Conservation (phyloP, 495 filamentous ascomycete species). For the Daldinia loculata region DNA sequence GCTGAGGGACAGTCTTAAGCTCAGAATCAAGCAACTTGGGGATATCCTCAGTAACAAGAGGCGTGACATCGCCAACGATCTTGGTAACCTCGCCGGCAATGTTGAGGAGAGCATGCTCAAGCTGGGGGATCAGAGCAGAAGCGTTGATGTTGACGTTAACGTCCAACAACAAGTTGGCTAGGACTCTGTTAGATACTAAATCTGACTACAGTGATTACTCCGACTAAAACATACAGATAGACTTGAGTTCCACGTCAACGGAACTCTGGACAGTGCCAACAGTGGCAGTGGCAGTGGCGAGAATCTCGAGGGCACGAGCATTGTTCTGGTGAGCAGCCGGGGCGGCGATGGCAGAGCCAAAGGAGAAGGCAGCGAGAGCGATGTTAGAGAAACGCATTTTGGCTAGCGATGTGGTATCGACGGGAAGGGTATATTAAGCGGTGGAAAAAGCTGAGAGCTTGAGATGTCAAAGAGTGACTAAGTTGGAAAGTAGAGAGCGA, state of each 20-base stretch:
- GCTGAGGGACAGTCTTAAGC: conserved; percentile 26
- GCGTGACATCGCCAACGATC: conserved; percentile 25
- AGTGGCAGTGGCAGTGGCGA: conserved; percentile 17
- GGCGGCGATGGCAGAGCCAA: conserved; percentile 45
- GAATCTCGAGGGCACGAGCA: conserved; percentile 18
- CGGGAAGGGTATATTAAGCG: conserved; percentile 14
- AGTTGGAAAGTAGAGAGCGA: conserved; percentile 42
- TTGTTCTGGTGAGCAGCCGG: conserved; percentile 28
- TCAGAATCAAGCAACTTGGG: conserved; percentile 23
- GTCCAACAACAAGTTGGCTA: background rate
- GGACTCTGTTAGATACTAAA: background rate
- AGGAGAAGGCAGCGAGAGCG: conserved; percentile 39
- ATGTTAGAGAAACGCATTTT: conserved; percentile 47
- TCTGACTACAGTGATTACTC: background rate
- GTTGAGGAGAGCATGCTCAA: conserved; percentile 33
- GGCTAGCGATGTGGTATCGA: conserved; percentile 14
- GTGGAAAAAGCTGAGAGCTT: conserved; percentile 27
- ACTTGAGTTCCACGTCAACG: conserved; percentile 22
- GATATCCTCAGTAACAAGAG: conserved; percentile 20
- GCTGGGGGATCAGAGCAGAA: conserved; percentile 20
- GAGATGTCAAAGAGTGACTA: conserved; percentile 43
- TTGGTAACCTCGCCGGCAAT: conserved; percentile 28
- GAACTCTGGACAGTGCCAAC: conserved; percentile 21
- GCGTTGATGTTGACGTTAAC: conserved; percentile 18
- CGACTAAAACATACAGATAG: conserved; percentile 26